phyloP scores from a whole-genome alignment of 2,329 filamentous ascomycete species.

The Canariomyces notabilis region DNA sequence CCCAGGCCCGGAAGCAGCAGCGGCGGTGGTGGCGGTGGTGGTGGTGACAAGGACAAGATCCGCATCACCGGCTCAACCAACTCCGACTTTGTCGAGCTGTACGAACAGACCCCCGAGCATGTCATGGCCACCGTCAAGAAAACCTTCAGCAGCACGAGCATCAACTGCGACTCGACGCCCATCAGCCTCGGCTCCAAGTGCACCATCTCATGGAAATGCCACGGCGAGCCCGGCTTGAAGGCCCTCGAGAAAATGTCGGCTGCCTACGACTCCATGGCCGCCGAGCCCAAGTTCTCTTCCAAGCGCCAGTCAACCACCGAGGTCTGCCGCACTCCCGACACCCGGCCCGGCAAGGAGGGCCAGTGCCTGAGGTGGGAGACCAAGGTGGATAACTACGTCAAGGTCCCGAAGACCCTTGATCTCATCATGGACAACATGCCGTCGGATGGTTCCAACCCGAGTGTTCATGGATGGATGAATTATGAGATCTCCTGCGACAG shows the following conservation, averaged over 20 bases:
- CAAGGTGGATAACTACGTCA: slow-evolving; percentile 1
- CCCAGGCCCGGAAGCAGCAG: background rate
- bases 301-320: background rate
- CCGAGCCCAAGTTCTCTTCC: background rate
- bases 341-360: slow-evolving; percentile 1
- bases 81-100: slow-evolving; percentile 1
- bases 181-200: slow-evolving; percentile 3
- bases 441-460: slow-evolving; percentile 1
- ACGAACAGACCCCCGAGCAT: background rate
- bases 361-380: slow-evolving; percentile 1
- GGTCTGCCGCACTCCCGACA: background rate
- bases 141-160: slow-evolving; percentile 1
- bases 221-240: background rate
- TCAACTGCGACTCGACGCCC: slow-evolving; percentile 1
- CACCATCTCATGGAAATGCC: slow-evolving; percentile 2
- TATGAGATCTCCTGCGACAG: slow-evolving; percentile 1
- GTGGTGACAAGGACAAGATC: background rate
- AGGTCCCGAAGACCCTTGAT: background rate
- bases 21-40: background rate
- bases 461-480: background rate
- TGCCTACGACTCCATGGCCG: slow-evolving; percentile 1
- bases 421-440: slow-evolving; percentile 4
- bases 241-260: background rate
- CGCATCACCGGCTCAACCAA: slow-evolving; percentile 4
- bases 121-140: background rate